Percentiles rank a stretch among this genome's conserved stretches.
Conservation (phyloP, 2,329 filamentous ascomycete species). For the Scedosporium dehoogii region DNA sequence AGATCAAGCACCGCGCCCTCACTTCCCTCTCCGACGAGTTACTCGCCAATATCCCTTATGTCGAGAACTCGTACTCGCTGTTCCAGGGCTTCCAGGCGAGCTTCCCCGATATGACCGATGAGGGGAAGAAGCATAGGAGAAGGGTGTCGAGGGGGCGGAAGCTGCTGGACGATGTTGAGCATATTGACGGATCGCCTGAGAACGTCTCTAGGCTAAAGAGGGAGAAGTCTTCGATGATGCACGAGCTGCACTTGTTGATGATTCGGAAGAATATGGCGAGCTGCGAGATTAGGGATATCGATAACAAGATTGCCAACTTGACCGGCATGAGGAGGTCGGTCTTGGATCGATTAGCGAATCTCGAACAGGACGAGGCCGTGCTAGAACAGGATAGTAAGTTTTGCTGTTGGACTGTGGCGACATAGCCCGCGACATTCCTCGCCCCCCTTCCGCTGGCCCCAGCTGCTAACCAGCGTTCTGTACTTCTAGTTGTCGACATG, state of each 20-base stretch:
- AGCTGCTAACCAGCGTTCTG: slow-evolving; percentile 5
- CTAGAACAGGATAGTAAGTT: slow-evolving; percentile 77
- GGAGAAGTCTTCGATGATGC: slow-evolving; percentile 70
- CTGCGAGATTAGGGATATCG: slow-evolving; percentile 90
- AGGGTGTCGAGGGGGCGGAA: slow-evolving; percentile 63
- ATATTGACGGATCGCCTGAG: slow-evolving; percentile 45
- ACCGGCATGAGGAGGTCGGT: slow-evolving; percentile 89
- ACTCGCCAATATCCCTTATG: slow-evolving; percentile 75
- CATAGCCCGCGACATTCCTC: background rate
- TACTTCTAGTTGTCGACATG: slow-evolving; percentile 45
- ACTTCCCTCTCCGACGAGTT: slow-evolving; percentile 85
- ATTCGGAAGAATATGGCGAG: slow-evolving; percentile 97
- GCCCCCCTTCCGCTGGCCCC: too few species aligned
- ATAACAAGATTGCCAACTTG: slow-evolving; percentile 91
- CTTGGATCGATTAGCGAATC: slow-evolving; percentile 69
- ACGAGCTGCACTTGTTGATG: slow-evolving; percentile 81
- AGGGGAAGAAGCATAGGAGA: slow-evolving; percentile 55
- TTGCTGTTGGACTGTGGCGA: background rate
- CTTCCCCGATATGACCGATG: slow-evolving; percentile 61
- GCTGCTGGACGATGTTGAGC: slow-evolving; percentile 55
- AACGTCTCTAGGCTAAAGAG: slow-evolving; percentile 65
- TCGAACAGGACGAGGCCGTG: slow-evolving; percentile 85
- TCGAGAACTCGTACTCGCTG: slow-evolving; percentile 73
- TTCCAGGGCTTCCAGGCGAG: slow-evolving; percentile 96
- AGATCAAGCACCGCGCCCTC: slow-evolving; percentile 90